Evolutionary conservation across 2,329 filamentous ascomycete genomes (phyloP), one percentile per base, ranked within the genome.

Genomic region (Rutstroemia sp.): DNA sequence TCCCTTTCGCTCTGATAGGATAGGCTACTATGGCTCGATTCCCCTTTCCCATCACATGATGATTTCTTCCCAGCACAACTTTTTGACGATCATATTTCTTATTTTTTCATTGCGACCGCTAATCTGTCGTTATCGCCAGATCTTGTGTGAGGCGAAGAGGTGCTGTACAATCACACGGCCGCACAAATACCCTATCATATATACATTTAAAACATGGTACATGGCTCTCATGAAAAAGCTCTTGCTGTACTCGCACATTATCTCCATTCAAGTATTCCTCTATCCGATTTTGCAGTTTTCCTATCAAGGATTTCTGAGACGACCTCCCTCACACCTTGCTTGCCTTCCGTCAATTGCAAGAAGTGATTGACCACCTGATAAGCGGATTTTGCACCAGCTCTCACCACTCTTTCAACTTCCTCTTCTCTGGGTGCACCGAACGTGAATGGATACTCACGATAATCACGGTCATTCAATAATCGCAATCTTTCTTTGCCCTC

Each of bases 381-480:
- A 6, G 75, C 72, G n/a, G 73, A 76, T 66, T 69, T 70, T 23
- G 57, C 63, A 56, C 70, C 74, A 25, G 69, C 63, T 21, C 62
- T 64, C 17, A 85, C 73, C 42, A 78, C 53, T 9, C 65, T 56
- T 67, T 74, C 68, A 14, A 88, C 74, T 51, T 88, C 79, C 41
- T 65, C 64, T 73, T 97, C 92, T 2, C 76, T 79, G 5, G 92
- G 94, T 58, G 96, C 75, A 30, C 63, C 60, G 47, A 91, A 83
- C 12, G 73, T 71, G 70, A 89, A 82, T 1, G 92, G 92, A 71
- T 96, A 96, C 57, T 86, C 75, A 5, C 67, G 70, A 73, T 86
- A 97, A 63, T 87, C 79, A 12, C 75, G 71, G 53, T 77, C 68
- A 57, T 76, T 84, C 57, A 92, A 75, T 53, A 96, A 76, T 47